These are phyloP conservation scores for Aspergillus sp. DNA, from an alignment of 2,329 filamentous ascomycete species.

Conservation along the genomic window DNA sequence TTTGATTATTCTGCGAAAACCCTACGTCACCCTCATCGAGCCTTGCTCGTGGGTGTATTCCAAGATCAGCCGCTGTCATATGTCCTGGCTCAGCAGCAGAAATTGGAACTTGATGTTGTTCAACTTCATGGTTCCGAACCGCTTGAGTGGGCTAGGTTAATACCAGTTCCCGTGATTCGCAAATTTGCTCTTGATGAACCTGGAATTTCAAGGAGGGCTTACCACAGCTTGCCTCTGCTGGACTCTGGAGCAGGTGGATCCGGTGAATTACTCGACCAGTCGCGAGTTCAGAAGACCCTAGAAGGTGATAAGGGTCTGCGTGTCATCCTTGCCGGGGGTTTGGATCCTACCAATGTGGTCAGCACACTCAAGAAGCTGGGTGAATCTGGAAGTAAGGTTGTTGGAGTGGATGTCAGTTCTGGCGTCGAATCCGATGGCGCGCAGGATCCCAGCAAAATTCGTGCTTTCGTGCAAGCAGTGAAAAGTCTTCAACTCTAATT, in stretches of 20 bases:
- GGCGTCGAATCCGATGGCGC: slow-evolving; percentile 83
- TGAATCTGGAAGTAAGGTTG: slow-evolving; percentile 60
- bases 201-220: slow-evolving; percentile 72
- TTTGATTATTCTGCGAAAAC: slow-evolving; percentile 60
- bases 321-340: slow-evolving; percentile 79
- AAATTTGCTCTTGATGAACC: slow-evolving; percentile 76
- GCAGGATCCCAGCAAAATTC: slow-evolving; percentile 80
- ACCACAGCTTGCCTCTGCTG: slow-evolving; percentile 78
- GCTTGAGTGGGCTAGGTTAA: slow-evolving; percentile 82
- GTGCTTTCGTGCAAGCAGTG: slow-evolving; percentile 72
- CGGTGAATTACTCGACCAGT: slow-evolving; percentile 73
- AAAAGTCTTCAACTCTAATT: slow-evolving; percentile 51
- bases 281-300: slow-evolving; percentile 66
- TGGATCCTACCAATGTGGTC: slow-evolving; percentile 76
- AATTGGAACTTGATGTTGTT: slow-evolving; percentile 79
- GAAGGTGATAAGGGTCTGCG: slow-evolving; percentile 67
- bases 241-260: slow-evolving; percentile 84
- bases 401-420: slow-evolving; percentile 90
- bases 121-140: slow-evolving; percentile 93
- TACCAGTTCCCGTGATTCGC: slow-evolving; percentile 88
- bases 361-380: slow-evolving; percentile 65
- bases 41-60: slow-evolving; percentile 90
- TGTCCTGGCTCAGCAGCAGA: slow-evolving; percentile 73
- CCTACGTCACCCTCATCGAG: slow-evolving; percentile 56
- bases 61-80: slow-evolving; percentile 84